Conservation (phyloP, 345 rosid species). For the Gossypium thurberi region DNA sequence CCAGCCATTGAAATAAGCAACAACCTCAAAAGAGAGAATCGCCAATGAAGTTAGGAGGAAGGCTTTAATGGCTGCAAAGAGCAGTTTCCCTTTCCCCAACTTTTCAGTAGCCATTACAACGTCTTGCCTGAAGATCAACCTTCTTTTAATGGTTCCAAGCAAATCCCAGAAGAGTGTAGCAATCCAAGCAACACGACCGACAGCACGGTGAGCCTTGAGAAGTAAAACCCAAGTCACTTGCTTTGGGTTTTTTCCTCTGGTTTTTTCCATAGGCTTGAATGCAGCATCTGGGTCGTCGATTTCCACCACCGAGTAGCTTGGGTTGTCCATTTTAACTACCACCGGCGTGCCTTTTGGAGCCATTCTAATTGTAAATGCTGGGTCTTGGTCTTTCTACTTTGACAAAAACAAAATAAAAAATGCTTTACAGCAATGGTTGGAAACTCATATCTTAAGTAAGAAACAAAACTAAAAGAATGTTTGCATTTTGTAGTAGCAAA, state of each 20-base stretch:
- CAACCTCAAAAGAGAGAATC: slow-evolving; percentile 55
- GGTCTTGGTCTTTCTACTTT: too few relatives aligned
- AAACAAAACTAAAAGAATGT: background rate
- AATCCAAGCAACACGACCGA: slow-evolving; percentile 72
- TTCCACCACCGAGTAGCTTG: slow-evolving; percentile 73
- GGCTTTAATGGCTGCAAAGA: slow-evolving; percentile 47
- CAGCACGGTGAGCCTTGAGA: slow-evolving; percentile 84
- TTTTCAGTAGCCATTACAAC: slow-evolving; percentile 49
- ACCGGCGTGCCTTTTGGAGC: slow-evolving; percentile 62
- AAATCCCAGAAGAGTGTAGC: slow-evolving; percentile 67
- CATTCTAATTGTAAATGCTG: too few relatives aligned
- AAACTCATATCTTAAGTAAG: too few relatives aligned
- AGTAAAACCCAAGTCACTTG: slow-evolving; percentile 92
- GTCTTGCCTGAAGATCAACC: slow-evolving; percentile 55
- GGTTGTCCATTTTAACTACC: slow-evolving; percentile 82
- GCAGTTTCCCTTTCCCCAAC: slow-evolving; percentile 54
- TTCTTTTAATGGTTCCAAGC: slow-evolving; percentile 67
- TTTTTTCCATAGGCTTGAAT: slow-evolving; percentile 70
- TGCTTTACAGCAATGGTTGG: too few relatives aligned
- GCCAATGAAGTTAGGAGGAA: slow-evolving; percentile 43
- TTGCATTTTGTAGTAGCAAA: slow-evolving; percentile 11
- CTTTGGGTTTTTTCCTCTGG: slow-evolving; percentile 76
- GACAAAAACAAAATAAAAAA: too few relatives aligned
- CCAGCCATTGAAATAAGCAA: slow-evolving; percentile 73
- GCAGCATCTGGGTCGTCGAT: slow-evolving; percentile 84